A percentile compares a stretch with the other conserved stretches of the same genome.
phyloP scores from a whole-genome alignment of 2,329 filamentous ascomycete species.

The Hypoxylon sp. region DNA sequence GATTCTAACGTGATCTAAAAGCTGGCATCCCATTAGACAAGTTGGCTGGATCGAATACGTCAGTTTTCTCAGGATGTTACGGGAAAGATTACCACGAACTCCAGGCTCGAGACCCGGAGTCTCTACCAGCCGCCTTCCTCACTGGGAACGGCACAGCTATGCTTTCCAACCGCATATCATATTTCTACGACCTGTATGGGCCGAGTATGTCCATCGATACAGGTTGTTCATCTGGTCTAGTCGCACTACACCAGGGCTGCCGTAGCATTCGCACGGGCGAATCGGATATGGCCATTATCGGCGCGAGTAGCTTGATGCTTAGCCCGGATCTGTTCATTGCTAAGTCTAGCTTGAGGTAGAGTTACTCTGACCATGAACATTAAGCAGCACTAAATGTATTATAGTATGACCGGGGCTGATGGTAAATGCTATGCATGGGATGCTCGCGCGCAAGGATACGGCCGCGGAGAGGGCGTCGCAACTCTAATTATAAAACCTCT shows the following conservation, averaged over 20 bases:
- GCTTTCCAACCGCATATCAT: background rate
- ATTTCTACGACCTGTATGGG: background rate
- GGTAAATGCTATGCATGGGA: background rate
- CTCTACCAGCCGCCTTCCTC: background rate
- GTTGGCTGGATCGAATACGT: background rate
- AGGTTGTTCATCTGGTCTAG: background rate
- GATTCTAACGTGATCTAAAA: background rate
- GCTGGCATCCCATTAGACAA: background rate
- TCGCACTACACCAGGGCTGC: constrained; percentile 41
- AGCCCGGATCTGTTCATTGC: background rate
- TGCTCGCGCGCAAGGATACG: background rate
- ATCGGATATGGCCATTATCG: constrained; percentile 48
- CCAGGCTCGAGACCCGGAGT: background rate
- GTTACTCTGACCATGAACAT: background rate
- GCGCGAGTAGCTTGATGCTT: constrained; percentile 23
- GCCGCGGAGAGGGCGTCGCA: background rate
- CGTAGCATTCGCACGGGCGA: constrained; percentile 20
- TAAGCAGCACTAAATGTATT: background rate
- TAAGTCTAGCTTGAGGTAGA: background rate
- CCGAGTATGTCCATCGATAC: constrained; percentile 1
- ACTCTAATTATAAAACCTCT: background rate
- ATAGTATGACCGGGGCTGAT: constrained; percentile 1
- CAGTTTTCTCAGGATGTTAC: background rate
- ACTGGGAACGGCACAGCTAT: background rate
- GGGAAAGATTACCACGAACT: background rate